Conservation (phyloP, 345 rosid genomes). For the Gossypium thurberi region DNA sequence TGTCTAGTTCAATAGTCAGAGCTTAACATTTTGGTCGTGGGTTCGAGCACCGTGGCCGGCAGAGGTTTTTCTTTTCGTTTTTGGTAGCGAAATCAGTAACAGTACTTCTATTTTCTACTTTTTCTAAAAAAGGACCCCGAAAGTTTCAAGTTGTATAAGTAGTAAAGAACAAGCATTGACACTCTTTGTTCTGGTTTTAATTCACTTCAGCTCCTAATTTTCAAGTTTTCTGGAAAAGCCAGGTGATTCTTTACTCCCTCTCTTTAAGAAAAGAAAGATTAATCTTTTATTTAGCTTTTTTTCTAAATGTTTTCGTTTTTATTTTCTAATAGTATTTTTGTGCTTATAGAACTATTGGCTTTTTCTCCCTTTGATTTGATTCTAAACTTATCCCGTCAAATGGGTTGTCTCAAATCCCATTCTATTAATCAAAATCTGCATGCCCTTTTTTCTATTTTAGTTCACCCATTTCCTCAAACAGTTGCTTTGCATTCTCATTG, state of each 20-base stretch:
- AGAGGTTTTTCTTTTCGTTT: background rate
- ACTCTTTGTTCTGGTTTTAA: background rate
- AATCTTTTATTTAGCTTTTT: background rate
- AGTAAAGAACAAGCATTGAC: background rate
- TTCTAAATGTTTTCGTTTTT: background rate
- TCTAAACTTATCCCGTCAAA: background rate
- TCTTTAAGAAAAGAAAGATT: background rate
- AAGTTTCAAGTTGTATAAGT: background rate
- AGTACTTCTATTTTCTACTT: background rate
- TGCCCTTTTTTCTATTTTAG: background rate
- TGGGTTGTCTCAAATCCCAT: background rate
- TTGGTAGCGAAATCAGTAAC: background rate
- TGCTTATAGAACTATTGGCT: background rate
- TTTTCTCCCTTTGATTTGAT: conserved; percentile 2
- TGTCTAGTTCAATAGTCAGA: too few relatives aligned
- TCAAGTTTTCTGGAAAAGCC: background rate
- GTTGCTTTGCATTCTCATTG: background rate
- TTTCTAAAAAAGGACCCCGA: background rate
- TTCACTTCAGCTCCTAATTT: background rate
- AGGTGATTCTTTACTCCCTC: background rate
- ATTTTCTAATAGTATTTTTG: background rate
- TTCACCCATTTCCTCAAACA: background rate
- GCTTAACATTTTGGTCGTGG: too few relatives aligned
- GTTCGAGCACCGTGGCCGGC: background rate
- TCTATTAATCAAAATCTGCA: background rate